phyloP scores from a whole-genome alignment of 1,284 basidiomycete genomes.

The Rugosomyces carneus region DNA sequence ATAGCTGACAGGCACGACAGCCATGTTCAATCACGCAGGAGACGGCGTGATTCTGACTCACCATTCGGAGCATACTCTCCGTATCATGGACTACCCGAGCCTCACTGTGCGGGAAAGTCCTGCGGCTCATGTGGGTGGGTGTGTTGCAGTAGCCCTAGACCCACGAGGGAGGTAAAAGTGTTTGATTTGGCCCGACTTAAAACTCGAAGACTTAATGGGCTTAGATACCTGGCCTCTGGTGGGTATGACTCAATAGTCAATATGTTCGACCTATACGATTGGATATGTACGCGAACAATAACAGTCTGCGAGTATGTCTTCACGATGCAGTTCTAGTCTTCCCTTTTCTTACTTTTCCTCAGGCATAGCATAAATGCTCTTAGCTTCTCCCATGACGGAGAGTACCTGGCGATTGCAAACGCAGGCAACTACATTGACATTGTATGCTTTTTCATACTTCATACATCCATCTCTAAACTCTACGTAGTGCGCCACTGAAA shows the following conservation, averaged over 20 bases:
- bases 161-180: conserved; percentile 57
- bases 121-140: conserved; percentile 72
- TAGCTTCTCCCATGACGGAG: conserved; percentile 78
- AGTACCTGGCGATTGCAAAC: conserved; percentile 70
- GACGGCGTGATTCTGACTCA: conserved; percentile 62
- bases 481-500: conserved; percentile 67
- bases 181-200: background rate
- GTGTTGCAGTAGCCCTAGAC: conserved; percentile 65
- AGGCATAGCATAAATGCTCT: conserved; percentile 68
- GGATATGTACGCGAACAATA: conserved; percentile 71
- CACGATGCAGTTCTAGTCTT: background rate
- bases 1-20: conserved; percentile 48
- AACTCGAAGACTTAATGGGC: background rate
- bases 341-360: conserved; percentile 3
- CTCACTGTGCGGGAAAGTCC: conserved; percentile 49
- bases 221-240: conserved; percentile 69
- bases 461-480: conserved; percentile 1
- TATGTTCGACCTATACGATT: conserved; percentile 69
- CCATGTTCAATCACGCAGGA: conserved; percentile 66
- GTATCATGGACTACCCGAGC: conserved; percentile 62
- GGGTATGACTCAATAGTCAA: conserved; percentile 77
- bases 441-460: conserved; percentile 31
- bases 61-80: conserved; percentile 54
- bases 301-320: conserved; percentile 67
- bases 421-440: conserved; percentile 72